Evolutionary conservation across 495 filamentous ascomycete species (phyloP).

Genomic region (Penicillium desertorum): DNA sequence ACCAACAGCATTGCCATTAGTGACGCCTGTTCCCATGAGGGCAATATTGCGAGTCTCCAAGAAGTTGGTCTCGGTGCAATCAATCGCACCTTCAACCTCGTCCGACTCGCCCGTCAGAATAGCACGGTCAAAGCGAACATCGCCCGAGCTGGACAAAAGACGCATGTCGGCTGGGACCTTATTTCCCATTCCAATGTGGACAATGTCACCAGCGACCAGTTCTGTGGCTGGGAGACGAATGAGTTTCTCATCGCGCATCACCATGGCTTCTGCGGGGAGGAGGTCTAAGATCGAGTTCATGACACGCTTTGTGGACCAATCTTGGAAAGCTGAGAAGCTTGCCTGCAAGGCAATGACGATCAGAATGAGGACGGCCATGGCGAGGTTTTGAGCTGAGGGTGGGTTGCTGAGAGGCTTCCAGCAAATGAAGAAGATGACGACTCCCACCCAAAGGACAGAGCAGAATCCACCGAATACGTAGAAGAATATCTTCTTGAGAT

Average conservation of each 20-base stretch:
- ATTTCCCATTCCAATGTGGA: constrained; percentile 65
- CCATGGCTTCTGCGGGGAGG: constrained; percentile 62
- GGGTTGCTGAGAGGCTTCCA: constrained; percentile 76
- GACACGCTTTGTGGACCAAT: constrained; percentile 62
- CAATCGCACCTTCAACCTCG: constrained; percentile 58
- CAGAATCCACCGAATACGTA: constrained; percentile 78
- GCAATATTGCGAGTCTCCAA: constrained; percentile 72
- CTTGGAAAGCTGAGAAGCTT: constrained; percentile 66
- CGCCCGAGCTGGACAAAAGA: constrained; percentile 60
- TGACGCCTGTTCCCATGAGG: constrained; percentile 69
- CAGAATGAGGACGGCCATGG: constrained; percentile 64
- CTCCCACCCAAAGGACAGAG: constrained; percentile 63
- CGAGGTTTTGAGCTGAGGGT: constrained; percentile 63
- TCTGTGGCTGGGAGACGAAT: constrained; percentile 52
- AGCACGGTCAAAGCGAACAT: constrained; percentile 69
- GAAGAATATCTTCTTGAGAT: constrained; percentile 55
- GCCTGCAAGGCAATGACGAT: constrained; percentile 71
- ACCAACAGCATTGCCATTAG: constrained; percentile 63
- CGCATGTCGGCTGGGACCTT: constrained; percentile 73
- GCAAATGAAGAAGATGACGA: constrained; percentile 67
- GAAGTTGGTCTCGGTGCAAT: constrained; percentile 67
- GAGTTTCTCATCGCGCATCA: constrained; percentile 58
- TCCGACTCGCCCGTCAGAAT: constrained; percentile 70
- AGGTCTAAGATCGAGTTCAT: constrained; percentile 67
- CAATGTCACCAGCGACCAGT: constrained; percentile 67